Conservation (phyloP, 2,329 filamentous ascomycete species). For the Periglandula ipomoeae region DNA sequence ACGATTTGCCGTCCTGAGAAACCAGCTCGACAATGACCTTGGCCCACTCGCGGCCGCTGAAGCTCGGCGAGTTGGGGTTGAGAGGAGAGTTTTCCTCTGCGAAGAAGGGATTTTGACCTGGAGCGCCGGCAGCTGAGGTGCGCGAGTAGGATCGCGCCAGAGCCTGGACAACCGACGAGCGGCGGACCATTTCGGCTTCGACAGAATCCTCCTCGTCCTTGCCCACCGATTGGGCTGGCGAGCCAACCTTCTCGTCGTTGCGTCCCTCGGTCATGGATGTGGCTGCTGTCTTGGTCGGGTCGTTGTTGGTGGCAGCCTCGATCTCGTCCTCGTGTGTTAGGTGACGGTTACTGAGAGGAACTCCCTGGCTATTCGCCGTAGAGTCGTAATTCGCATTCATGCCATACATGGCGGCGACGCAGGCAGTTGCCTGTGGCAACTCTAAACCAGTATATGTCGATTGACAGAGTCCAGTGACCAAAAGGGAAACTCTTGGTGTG, state of each 20-base stretch:
- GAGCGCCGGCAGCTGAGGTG: slow-evolving; percentile 26
- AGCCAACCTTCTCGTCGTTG: slow-evolving; percentile 19
- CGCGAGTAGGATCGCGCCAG: slow-evolving; percentile 47
- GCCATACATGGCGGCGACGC: slow-evolving; percentile 12
- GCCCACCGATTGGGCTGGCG: slow-evolving; percentile 19
- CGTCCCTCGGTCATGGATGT: slow-evolving; percentile 28
- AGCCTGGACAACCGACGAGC: slow-evolving; percentile 43
- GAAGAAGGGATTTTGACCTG: slow-evolving; percentile 39
- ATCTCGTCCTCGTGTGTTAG: slow-evolving; percentile 18
- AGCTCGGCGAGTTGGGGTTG: slow-evolving; percentile 43
- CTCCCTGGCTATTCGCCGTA: slow-evolving; percentile 34
- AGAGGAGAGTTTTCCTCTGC: slow-evolving; percentile 39
- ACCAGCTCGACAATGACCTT: slow-evolving; percentile 47
- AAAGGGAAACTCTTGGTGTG: not conserved
- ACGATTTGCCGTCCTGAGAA: slow-evolving; percentile 41
- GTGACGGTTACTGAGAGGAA: slow-evolving; percentile 20
- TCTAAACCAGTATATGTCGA: not conserved
- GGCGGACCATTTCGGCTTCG: slow-evolving; percentile 37
- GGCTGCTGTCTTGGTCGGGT: slow-evolving; percentile 24
- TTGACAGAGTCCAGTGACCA: too few species aligned
- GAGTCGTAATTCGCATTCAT: slow-evolving; percentile 37
- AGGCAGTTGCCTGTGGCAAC: not conserved
- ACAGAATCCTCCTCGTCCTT: slow-evolving; percentile 16
- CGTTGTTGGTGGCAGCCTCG: slow-evolving; percentile 16
- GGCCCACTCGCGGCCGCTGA: slow-evolving; percentile 49